A percentile compares a stretch with the other conserved stretches of the same genome.
Conservation (phyloP, 2,329 filamentous ascomycete genomes). For the Atkinsonella texensis region DNA sequence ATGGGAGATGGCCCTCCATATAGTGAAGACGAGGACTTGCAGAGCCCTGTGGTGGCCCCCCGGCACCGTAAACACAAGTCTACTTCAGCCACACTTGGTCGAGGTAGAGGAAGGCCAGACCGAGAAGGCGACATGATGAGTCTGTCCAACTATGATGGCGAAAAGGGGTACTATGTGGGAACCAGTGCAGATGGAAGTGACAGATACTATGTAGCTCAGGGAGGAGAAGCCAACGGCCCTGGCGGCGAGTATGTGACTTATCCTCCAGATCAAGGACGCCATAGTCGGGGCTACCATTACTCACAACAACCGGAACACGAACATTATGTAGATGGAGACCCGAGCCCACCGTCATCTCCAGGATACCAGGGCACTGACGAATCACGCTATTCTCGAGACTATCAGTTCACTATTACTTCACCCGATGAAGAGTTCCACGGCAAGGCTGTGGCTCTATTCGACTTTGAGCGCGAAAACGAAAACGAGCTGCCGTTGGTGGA, state of each 20-base stretch:
- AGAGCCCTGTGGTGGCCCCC: slow-evolving; percentile 78
- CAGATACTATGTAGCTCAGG: slow-evolving; percentile 61
- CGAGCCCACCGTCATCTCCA: slow-evolving; percentile 47
- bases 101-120: slow-evolving; percentile 32
- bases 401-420: slow-evolving; percentile 88
- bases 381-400: slow-evolving; percentile 78
- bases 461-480: slow-evolving; percentile 90
- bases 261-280: slow-evolving; percentile 49
- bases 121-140: slow-evolving; percentile 32
- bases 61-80: slow-evolving; percentile 81
- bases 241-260: slow-evolving; percentile 76
- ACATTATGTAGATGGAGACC: slow-evolving; percentile 40
- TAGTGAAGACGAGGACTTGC: slow-evolving; percentile 90
- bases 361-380: slow-evolving; percentile 50
- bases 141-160: slow-evolving; percentile 41
- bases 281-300: slow-evolving; percentile 34
- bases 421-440: slow-evolving; percentile 97
- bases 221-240: slow-evolving; percentile 59
- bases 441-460: slow-evolving; percentile 88
- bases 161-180: slow-evolving; percentile 55
- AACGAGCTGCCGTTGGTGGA: slow-evolving; percentile 89
- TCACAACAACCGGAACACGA: slow-evolving; percentile 34
- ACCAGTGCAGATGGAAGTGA: slow-evolving; percentile 60
- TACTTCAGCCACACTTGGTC: slow-evolving; percentile 36
- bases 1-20: slow-evolving; percentile 85